A percentile compares a stretch with the other conserved stretches of the same genome.
These are phyloP conservation scores for Alectoria sarmentosa DNA, from an alignment of 495 filamentous ascomycete species.

Conservation along the genomic window DNA sequence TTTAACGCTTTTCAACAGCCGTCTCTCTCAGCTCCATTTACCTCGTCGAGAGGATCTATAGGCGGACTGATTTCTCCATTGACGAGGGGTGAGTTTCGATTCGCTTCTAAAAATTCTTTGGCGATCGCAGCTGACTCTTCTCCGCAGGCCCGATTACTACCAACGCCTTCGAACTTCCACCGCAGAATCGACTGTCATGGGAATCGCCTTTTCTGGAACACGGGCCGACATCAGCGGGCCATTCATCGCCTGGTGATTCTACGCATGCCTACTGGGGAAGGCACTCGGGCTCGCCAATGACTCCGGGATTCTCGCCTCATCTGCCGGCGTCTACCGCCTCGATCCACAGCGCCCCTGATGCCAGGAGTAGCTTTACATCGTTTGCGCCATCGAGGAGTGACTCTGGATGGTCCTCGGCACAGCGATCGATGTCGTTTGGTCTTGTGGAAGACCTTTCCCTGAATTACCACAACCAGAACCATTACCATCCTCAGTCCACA, in stretches of 20 bases:
- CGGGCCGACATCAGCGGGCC: slow-evolving; percentile 22
- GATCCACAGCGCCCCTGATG: slow-evolving; percentile 19
- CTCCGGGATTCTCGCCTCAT: slow-evolving; percentile 24
- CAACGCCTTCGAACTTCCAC: slow-evolving; percentile 22
- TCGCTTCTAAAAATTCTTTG: neutral
- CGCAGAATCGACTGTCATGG: slow-evolving; percentile 23
- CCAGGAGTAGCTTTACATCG: slow-evolving; percentile 22
- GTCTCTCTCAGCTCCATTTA: slow-evolving; percentile 29
- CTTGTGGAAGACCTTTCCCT: slow-evolving; percentile 23
- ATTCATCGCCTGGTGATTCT: slow-evolving; percentile 26
- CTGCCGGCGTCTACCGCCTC: slow-evolving; percentile 22
- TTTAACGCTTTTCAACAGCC: slow-evolving; percentile 40
- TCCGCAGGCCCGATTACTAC: slow-evolving; percentile 18
- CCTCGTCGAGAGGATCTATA: slow-evolving; percentile 16
- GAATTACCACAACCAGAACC: slow-evolving; percentile 22
- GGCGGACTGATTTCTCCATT: slow-evolving; percentile 22
- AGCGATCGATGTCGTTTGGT: slow-evolving; percentile 26
- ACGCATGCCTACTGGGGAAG: slow-evolving; percentile 25
- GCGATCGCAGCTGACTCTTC: neutral
- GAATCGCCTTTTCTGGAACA: slow-evolving; percentile 25
- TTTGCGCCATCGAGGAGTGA: slow-evolving; percentile 23
- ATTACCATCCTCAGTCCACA: slow-evolving; percentile 17
- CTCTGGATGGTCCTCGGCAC: slow-evolving; percentile 21
- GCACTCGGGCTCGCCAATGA: slow-evolving; percentile 26
- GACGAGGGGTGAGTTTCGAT: slow-evolving; percentile 22